Conservation (phyloP, 225 moss, liverwort and hornwort genomes). For the Straminergon stramineum region DNA sequence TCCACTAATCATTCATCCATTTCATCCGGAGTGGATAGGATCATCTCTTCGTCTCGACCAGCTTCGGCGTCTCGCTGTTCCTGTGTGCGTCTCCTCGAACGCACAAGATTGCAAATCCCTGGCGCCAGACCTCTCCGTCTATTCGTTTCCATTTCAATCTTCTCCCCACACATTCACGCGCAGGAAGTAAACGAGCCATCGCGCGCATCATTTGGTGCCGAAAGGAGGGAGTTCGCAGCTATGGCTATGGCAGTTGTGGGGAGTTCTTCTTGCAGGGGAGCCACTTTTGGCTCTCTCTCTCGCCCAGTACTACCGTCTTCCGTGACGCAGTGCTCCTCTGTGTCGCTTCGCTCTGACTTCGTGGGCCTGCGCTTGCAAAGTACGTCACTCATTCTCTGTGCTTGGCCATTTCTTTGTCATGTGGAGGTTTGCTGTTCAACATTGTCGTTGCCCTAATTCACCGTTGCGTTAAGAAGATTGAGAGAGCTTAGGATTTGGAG, state of each 20-base stretch:
- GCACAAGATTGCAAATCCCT: not conserved
- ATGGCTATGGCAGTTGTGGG: conserved; percentile 26
- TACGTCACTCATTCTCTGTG: not conserved
- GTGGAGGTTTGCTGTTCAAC: not conserved
- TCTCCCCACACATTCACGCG: not conserved
- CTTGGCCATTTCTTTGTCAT: not conserved
- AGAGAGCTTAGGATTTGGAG: not conserved
- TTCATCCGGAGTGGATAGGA: conserved; percentile 13
- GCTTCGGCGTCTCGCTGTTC: not conserved
- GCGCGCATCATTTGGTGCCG: not conserved
- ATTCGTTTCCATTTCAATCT: not conserved
- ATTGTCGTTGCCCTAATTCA: not conserved
- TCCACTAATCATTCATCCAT: not conserved
- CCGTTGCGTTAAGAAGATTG: not conserved
- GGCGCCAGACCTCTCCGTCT: not conserved
- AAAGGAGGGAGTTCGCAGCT: not conserved
- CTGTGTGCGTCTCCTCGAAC: not conserved
- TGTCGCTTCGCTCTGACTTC: conserved; percentile 34
- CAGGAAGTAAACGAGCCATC: not conserved
- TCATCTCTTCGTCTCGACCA: not conserved
- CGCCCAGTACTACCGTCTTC: not conserved
- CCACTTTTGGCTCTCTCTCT: not conserved
- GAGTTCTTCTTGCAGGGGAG: conserved; percentile 6
- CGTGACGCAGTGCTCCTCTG: conserved; percentile 4
- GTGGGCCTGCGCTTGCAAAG: conserved; percentile 33